Evolutionary conservation across 768 basidiomycete genomes (phyloP), one percentile per base, ranked within the genome.

Genomic region (Mycena crocata): DNA sequence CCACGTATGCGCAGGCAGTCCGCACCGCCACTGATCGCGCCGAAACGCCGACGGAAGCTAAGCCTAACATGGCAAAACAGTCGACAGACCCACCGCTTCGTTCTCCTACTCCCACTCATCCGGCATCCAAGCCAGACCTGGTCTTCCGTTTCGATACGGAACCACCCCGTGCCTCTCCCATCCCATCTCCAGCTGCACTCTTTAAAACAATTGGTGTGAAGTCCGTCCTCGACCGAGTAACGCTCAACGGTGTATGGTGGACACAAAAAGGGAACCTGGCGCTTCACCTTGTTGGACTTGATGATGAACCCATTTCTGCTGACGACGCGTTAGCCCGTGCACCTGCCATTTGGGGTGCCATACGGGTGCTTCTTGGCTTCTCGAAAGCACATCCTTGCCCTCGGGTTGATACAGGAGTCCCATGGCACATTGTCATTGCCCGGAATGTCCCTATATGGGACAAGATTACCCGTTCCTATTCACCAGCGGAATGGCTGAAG

Each of bases 351-450:
- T 57, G 56, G 56, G n/a, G 8, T 7, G 21, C 30, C 32, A 31
- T 57, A 30, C 17, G 13, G 40, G 40, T 42, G 15, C 40, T 45
- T 2, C 40, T 57, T 8, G 23, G 56, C 5, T 23, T 57, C 56
- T 42, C 40, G 35, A 34, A 57, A 24, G 40, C 12, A 4, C 24
- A 17, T n/a, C 15, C 26, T 21, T 31, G 28, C 23, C 57, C 57
- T 26, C 55, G 40, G 15, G 26, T 58, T 19, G 45, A 58, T 14
- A 23, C 8, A 6, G 44, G 57, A 14, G 24, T n/a, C 13, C 17
- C 57, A 19, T 59, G 57, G 57, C 57, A 59, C 57, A 28, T 46
- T 1, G 57, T 59, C 14, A 21, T 49, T 13, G 24, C 39, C 12
- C 57, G 49, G 13, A 23, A 48, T 31, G 57, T 49, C 24, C 57